Conservation (phyloP, 1,284 basidiomycete species). For the Pyrrhoderma lamaoense region DNA sequence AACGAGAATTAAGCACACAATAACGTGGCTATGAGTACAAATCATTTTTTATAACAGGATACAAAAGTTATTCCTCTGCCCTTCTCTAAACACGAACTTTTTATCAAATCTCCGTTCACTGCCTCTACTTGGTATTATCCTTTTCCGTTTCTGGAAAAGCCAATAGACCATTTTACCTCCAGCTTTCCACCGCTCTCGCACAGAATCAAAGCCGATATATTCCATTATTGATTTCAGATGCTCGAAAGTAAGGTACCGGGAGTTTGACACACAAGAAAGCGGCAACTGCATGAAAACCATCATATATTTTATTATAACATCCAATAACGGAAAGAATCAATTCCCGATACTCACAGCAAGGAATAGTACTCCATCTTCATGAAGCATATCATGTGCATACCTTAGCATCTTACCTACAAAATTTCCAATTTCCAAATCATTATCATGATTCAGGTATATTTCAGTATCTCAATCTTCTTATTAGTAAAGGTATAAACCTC, state of each 20-base stretch:
- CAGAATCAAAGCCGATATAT: slow-evolving; percentile 54
- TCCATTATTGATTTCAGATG: slow-evolving; percentile 54
- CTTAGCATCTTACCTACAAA: slow-evolving; percentile 67
- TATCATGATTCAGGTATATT: not conserved
- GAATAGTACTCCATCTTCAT: slow-evolving; percentile 55
- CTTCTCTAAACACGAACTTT: slow-evolving; percentile 55
- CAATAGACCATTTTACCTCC: slow-evolving; percentile 74
- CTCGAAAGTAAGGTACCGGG: slow-evolving; percentile 65
- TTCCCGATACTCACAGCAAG: slow-evolving; percentile 48
- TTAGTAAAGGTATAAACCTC: slow-evolving; percentile 16
- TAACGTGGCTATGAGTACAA: not conserved
- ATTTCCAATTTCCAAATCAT: not conserved
- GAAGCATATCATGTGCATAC: slow-evolving; percentile 56
- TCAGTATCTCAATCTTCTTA: not conserved
- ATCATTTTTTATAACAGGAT: slow-evolving; percentile 37
- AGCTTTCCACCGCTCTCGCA: slow-evolving; percentile 52
- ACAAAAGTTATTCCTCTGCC: slow-evolving; percentile 76
- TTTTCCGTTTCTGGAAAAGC: slow-evolving; percentile 46
- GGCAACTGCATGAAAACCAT: slow-evolving; percentile 48
- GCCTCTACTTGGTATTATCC: slow-evolving; percentile 16
- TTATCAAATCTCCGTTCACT: slow-evolving; percentile 34
- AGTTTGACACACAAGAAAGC: slow-evolving; percentile 74
- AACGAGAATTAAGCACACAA: not conserved
- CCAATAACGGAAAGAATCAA: not conserved
- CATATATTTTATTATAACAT: not conserved